These are phyloP conservation scores for Lentinula guzmanii DNA, from an alignment of 768 basidiomycete species.

Conservation along the genomic window DNA sequence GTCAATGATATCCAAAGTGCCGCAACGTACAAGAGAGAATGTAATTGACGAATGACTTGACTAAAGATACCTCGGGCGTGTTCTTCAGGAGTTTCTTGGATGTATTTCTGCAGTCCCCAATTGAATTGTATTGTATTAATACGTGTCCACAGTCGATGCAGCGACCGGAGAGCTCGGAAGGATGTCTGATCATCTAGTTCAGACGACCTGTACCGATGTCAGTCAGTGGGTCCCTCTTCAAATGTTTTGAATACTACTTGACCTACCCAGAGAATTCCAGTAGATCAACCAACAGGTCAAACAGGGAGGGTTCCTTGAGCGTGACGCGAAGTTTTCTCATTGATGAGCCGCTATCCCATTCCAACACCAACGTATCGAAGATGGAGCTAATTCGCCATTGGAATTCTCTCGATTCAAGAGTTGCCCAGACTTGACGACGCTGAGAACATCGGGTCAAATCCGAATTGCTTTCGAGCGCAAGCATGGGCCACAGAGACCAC, in stretches of 20 bases:
- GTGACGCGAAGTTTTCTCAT: background rate
- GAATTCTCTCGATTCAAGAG: background rate
- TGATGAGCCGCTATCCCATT: background rate
- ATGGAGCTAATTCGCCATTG: constrained; percentile 1
- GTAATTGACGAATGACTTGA: background rate
- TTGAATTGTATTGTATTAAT: background rate
- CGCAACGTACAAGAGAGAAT: background rate
- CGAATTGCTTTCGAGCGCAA: background rate
- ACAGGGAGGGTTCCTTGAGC: background rate
- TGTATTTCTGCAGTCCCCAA: background rate
- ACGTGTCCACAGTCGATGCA: background rate
- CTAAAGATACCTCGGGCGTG: background rate
- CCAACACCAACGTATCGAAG: background rate
- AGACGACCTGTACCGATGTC: background rate
- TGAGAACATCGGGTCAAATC: background rate
- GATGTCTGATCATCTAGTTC: background rate
- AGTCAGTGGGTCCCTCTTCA: background rate
- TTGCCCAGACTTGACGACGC: background rate
- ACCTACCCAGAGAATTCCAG: constrained; percentile 1
- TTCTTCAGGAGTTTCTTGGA: background rate
- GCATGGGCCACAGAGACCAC: background rate
- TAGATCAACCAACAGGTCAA: background rate
- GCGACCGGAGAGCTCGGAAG: background rate
- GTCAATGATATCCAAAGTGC: background rate
- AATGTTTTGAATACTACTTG: background rate